Evolutionary conservation across 192 early-diverging fungal species (phyloP).

Genomic region (Coemansia biformis): DNA sequence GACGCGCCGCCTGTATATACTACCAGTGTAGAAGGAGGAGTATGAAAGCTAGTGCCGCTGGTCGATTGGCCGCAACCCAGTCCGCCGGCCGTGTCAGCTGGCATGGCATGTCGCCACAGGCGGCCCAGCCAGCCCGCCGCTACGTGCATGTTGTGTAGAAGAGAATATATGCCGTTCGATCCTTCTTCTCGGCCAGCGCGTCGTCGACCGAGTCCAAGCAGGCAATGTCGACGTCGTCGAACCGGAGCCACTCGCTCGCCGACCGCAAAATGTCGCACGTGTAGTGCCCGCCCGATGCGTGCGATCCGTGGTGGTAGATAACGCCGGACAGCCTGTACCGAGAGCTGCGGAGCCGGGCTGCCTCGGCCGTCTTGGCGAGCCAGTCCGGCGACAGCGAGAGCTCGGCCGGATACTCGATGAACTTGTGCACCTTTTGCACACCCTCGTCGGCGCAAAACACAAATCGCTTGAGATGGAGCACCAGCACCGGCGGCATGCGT

Average conservation of each 20-base stretch:
- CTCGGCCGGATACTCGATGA: constrained; percentile 62
- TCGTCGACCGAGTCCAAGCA: constrained; percentile 31
- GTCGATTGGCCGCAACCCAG: too few relatives aligned
- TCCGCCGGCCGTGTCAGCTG: too few relatives aligned
- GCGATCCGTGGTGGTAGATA: constrained; percentile 91
- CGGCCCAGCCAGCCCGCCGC: too few relatives aligned
- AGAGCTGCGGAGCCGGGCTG: constrained; percentile 24
- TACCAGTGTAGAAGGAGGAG: too few relatives aligned
- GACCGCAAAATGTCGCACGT: constrained; percentile 84
- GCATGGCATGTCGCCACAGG: too few relatives aligned
- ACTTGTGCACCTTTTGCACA: constrained; percentile 82
- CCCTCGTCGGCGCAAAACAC: constrained; percentile 70
- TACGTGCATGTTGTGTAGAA: constrained; percentile 36
- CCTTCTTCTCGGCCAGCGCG: constrained; percentile 35
- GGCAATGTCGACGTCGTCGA: constrained; percentile 84
- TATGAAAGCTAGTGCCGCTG: not conserved
- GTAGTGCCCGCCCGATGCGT: constrained; percentile 91
- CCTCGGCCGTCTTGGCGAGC: constrained; percentile 23
- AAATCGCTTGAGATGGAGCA: constrained; percentile 93
- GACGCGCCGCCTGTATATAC: too few relatives aligned
- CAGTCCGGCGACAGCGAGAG: constrained; percentile 62
- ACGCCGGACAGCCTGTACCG: constrained; percentile 77
- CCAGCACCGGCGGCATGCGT: constrained; percentile 77
- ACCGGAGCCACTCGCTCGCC: constrained; percentile 76
- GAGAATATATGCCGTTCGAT: constrained; percentile 48